Conservation (phyloP, 2,329 filamentous ascomycete species). For the Penicillium carneum region DNA sequence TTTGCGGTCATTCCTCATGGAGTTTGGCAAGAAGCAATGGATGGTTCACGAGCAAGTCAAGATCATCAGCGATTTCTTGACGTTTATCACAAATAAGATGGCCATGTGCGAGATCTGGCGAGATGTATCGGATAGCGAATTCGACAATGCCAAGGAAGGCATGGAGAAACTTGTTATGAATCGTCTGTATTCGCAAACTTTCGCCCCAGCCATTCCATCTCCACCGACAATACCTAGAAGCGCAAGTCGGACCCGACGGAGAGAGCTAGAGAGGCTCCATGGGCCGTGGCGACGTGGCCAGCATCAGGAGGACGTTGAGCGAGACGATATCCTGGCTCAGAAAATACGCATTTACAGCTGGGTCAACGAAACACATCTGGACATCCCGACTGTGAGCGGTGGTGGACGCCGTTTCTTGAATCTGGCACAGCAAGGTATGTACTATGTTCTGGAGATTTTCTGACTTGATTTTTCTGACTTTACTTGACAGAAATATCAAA, state of each 20-base stretch:
- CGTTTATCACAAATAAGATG: slow-evolving; percentile 99
- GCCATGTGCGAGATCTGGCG: slow-evolving; percentile 95
- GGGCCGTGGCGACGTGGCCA: slow-evolving; percentile 89
- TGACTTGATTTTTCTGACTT: slow-evolving; percentile 32
- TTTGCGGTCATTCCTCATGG: slow-evolving; percentile 88
- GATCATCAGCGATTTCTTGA: slow-evolving; percentile 93
- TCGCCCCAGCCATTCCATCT: slow-evolving; percentile 88
- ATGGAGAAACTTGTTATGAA: slow-evolving; percentile 99
- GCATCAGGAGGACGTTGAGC: slow-evolving; percentile 96
- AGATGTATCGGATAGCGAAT: slow-evolving; percentile 92
- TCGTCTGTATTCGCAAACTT: slow-evolving; percentile 90
- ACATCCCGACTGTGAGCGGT: slow-evolving; percentile 83
- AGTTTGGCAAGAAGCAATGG: slow-evolving; percentile 98
- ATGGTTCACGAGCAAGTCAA: slow-evolving; percentile 99
- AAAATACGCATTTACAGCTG: slow-evolving; percentile 97
- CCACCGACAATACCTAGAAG: slow-evolving; percentile 70
- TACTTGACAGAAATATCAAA: slow-evolving; percentile 78
- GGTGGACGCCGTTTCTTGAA: slow-evolving; percentile 87
- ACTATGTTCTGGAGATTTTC: neutral
- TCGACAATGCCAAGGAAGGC: slow-evolving; percentile 95
- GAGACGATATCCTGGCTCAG: slow-evolving; percentile 92
- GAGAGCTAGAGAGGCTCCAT: slow-evolving; percentile 71
- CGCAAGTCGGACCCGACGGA: slow-evolving; percentile 70
- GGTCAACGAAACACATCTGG: slow-evolving; percentile 90
- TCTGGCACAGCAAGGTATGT: slow-evolving; percentile 81